These are phyloP conservation scores for Acrasis kona DNA, from an alignment of 78 protist species.

Conservation along the genomic window DNA sequence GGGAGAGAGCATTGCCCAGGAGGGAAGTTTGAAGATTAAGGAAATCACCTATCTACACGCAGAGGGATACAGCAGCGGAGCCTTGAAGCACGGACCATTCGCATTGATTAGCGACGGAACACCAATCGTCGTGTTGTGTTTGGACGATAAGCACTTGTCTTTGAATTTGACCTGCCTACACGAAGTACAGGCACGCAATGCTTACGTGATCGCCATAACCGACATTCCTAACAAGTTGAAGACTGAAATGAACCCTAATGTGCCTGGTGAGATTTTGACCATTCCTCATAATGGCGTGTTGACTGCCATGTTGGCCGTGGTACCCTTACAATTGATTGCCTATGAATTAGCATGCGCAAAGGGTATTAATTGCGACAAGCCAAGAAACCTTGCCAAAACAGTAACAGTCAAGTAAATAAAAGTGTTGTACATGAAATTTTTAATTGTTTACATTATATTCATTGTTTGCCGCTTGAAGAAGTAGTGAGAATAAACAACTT, in stretches of 20 bases:
- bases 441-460: too few species aligned
- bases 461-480: too few species aligned
- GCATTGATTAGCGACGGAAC: conserved; percentile 82
- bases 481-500: too few species aligned
- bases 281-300: conserved; percentile 36
- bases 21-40: conserved; percentile 85
- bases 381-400: conserved; percentile 96
- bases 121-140: conserved; percentile 61
- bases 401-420: conserved; percentile 51
- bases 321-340: conserved; percentile 87
- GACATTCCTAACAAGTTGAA: neutral
- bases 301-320: conserved; percentile 53
- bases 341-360: conserved; percentile 74
- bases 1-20: conserved; percentile 76
- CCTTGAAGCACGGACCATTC: conserved; percentile 96
- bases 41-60: conserved; percentile 93
- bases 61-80: conserved; percentile 90
- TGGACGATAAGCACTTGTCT: conserved; percentile 20
- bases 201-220: conserved; percentile 40
- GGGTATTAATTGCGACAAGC: conserved; percentile 77
- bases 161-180: conserved; percentile 23
- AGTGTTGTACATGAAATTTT: too few species aligned
- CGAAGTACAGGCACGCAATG: conserved; percentile 51
- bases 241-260: conserved; percentile 4
- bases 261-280: neutral